Percentiles rank a stretch among this genome's conserved stretches.
Conservation (phyloP, 2,329 filamentous ascomycete species). For the Cryphonectria radicalis region DNA sequence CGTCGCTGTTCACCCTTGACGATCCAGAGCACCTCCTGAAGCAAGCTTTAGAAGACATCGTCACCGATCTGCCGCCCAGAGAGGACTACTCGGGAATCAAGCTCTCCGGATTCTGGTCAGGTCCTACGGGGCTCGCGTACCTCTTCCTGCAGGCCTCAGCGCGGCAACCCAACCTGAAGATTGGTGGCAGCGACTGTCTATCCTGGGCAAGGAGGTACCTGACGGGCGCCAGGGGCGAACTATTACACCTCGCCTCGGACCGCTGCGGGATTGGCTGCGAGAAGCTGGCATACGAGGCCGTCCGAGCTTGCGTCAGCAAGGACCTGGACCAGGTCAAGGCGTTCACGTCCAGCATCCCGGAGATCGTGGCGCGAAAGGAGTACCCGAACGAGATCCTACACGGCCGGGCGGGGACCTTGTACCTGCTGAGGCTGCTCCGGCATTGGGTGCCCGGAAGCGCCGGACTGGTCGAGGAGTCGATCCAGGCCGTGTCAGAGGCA, state of each 20-base stretch:
- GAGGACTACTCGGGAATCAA: constrained; percentile 39
- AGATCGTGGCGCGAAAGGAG: constrained; percentile 43
- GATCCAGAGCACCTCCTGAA: constrained; percentile 38
- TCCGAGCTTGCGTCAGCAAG: constrained; percentile 48
- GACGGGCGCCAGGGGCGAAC: constrained; percentile 41
- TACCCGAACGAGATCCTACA: constrained; percentile 66
- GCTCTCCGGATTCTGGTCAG: constrained; percentile 55
- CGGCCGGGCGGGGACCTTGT: constrained; percentile 70
- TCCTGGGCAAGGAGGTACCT: constrained; percentile 56
- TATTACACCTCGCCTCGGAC: constrained; percentile 43
- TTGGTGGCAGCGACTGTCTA: constrained; percentile 46
- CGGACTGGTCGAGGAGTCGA: constrained; percentile 54
- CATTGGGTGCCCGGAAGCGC: constrained; percentile 57
- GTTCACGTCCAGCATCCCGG: constrained; percentile 46
- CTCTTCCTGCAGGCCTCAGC: constrained; percentile 56
- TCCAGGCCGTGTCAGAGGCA: constrained; percentile 60
- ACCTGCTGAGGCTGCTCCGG: constrained; percentile 67
- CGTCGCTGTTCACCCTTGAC: constrained; percentile 36
- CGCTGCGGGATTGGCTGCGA: constrained; percentile 57
- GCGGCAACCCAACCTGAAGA: constrained; percentile 46
- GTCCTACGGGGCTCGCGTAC: constrained; percentile 60
- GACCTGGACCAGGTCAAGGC: constrained; percentile 43
- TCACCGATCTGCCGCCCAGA: constrained; percentile 43
- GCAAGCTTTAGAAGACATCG: constrained; percentile 43
- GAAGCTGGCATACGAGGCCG: constrained; percentile 50